phyloP scores from a whole-genome alignment of 2,329 filamentous ascomycete species.

The Neoarthrinium moseri region DNA sequence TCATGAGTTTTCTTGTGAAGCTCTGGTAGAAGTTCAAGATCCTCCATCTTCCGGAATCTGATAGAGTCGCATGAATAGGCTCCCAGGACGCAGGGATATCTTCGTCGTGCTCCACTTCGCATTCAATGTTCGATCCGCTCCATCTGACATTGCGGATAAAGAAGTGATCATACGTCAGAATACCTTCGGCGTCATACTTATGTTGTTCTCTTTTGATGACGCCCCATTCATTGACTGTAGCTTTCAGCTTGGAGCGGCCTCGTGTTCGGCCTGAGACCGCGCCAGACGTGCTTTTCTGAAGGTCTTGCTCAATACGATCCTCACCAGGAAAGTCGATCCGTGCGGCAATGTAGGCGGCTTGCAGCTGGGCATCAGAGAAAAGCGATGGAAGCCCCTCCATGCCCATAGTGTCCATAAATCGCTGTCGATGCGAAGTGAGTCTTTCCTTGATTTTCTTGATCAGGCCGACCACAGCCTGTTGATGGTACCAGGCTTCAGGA shows the following conservation, averaged over 20 bases:
- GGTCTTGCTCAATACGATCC: background rate
- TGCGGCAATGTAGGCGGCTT: background rate
- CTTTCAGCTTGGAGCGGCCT: background rate
- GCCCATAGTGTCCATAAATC: background rate
- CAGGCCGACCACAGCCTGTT: no score
- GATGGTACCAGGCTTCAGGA: no score
- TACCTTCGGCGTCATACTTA: conserved; percentile 1
- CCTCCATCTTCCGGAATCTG: no score
- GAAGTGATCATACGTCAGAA: background rate
- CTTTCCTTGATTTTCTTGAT: background rate
- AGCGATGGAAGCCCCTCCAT: background rate
- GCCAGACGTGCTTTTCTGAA: background rate
- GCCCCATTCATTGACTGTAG: background rate
- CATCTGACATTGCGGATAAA: background rate
- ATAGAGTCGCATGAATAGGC: no score
- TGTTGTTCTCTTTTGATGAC: background rate
- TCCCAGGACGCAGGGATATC: no score
- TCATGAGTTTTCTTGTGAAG: no score
- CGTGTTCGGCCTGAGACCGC: background rate
- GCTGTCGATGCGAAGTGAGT: background rate
- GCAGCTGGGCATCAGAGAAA: background rate
- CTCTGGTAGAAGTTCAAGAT: no score
- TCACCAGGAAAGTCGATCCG: conserved; percentile 3
- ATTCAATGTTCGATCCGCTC: background rate
- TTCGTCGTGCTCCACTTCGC: background rate